A percentile compares a stretch with the other conserved stretches of the same genome.
Evolutionary conservation across 1,284 basidiomycete species (phyloP).

Genomic region (Moniliella sp.): DNA sequence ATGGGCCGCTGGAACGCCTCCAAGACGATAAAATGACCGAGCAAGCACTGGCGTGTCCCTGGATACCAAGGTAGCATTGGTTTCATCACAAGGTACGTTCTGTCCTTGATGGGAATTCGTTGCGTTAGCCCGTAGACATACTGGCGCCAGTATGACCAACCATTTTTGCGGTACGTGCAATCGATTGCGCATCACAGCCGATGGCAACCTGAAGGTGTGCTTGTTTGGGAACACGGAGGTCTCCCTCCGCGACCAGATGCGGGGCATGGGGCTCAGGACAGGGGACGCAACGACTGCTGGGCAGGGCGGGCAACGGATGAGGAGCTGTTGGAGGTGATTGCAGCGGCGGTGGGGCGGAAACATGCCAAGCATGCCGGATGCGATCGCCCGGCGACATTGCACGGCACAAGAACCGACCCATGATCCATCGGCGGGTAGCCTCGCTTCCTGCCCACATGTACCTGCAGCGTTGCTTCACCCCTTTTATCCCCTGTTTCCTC

Average conservation of each 20-base stretch:
- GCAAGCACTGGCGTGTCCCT: conserved; percentile 53
- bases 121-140: not conserved
- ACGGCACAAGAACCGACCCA: conserved; percentile 37
- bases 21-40: conserved; percentile 53
- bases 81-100: conserved; percentile 43
- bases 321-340: conserved; percentile 46
- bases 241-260: conserved; percentile 54
- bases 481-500: not conserved
- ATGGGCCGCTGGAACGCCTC: conserved; percentile 2
- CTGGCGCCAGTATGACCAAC: conserved; percentile 42
- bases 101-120: not conserved
- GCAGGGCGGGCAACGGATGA: conserved; percentile 38
- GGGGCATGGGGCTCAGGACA: conserved; percentile 24
- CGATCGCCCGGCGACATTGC: conserved; percentile 15
- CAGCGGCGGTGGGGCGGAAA: conserved; percentile 49
- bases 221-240: conserved; percentile 65
- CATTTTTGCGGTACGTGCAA: conserved; percentile 72
- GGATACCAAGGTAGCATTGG: conserved; percentile 54
- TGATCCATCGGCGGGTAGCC: conserved; percentile 43
- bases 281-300: not conserved
- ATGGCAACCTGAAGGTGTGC: conserved; percentile 74
- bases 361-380: conserved; percentile 52
- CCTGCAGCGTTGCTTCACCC: no score
- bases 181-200: conserved; percentile 58
- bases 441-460: not conserved